Conservation (phyloP, 2,329 filamentous ascomycete genomes). For the Xylariaceae sp. region DNA sequence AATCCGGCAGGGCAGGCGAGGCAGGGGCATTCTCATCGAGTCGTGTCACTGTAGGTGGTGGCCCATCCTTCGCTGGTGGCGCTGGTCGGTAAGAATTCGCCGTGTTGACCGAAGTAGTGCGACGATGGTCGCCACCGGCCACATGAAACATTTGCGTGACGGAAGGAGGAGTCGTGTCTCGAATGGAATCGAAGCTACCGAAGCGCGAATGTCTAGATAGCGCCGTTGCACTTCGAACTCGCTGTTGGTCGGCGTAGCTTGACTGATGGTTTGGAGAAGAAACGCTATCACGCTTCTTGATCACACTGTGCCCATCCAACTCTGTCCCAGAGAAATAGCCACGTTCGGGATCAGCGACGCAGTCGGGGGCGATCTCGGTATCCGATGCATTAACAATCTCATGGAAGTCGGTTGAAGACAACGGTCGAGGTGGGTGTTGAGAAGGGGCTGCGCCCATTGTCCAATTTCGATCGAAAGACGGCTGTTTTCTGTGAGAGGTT, state of each 20-base stretch:
- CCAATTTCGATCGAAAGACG: slow-evolving; percentile 67
- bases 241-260: slow-evolving; percentile 72
- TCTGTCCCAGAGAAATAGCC: slow-evolving; percentile 94
- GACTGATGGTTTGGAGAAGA: slow-evolving; percentile 61
- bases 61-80: slow-evolving; percentile 49
- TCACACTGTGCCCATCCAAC: slow-evolving; percentile 64
- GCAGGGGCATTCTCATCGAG: slow-evolving; percentile 44
- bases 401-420: slow-evolving; percentile 49
- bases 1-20: slow-evolving; percentile 41
- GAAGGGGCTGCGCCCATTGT: slow-evolving; percentile 51
- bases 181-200: slow-evolving; percentile 70
- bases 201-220: slow-evolving; percentile 71
- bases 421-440: slow-evolving; percentile 39
- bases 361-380: slow-evolving; percentile 38
- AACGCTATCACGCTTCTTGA: slow-evolving; percentile 69
- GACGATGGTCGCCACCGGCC: slow-evolving; percentile 46
- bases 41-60: slow-evolving; percentile 55
- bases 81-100: slow-evolving; percentile 49
- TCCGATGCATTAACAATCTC: slow-evolving; percentile 39
- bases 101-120: slow-evolving; percentile 56
- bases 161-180: slow-evolving; percentile 56
- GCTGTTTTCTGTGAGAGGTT: slow-evolving; percentile 55
- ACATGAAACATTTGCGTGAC: slow-evolving; percentile 68
- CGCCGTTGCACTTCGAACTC: slow-evolving; percentile 59
- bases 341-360: slow-evolving; percentile 64